Conservation (phyloP, 768 basidiomycete genomes). For the Naematelia aurantialba region DNA sequence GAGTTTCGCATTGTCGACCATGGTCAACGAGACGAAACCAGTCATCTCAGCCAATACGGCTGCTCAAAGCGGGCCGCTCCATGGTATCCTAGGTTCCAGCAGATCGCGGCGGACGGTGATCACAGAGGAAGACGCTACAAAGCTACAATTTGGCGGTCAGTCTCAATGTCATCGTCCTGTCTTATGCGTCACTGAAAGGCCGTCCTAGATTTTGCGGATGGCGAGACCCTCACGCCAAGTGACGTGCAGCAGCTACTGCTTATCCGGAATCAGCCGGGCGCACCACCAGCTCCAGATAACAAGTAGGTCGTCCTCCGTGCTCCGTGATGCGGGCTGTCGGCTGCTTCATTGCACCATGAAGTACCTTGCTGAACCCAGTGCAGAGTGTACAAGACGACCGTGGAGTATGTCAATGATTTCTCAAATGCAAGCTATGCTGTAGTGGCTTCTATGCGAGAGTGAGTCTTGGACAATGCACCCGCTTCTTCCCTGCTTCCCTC, state of each 20-base stretch:
- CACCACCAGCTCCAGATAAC: slow-evolving; percentile 41
- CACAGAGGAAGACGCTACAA: slow-evolving; percentile 44
- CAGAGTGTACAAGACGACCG: slow-evolving; percentile 40
- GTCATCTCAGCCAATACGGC: background rate
- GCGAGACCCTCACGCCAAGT: slow-evolving; percentile 42
- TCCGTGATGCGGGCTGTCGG: too few species aligned
- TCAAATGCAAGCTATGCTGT: slow-evolving; percentile 34
- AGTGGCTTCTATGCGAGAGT: slow-evolving; percentile 38
- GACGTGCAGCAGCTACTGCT: slow-evolving; percentile 28
- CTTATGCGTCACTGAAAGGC: too few species aligned
- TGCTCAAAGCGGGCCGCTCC: background rate
- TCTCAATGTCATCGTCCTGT: background rate
- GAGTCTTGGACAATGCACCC: too few species aligned
- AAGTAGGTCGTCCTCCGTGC: slow-evolving; percentile 26
- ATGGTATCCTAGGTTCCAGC: slow-evolving; percentile 1
- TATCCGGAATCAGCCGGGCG: slow-evolving; percentile 22
- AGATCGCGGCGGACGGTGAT: slow-evolving; percentile 18
- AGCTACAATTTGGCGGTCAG: slow-evolving; percentile 46
- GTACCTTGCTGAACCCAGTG: background rate
- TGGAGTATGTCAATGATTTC: slow-evolving; percentile 41
- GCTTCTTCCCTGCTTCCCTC: too few species aligned
- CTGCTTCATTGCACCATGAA: too few species aligned
- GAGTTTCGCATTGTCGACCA: slow-evolving; percentile 3
- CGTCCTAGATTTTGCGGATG: slow-evolving; percentile 40
- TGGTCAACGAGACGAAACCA: slow-evolving; percentile 22